Evolutionary conservation across 306 rosid genomes (phyloP), one percentile per base, ranked within the genome.

Genomic region (Prinsepia uniflora): DNA sequence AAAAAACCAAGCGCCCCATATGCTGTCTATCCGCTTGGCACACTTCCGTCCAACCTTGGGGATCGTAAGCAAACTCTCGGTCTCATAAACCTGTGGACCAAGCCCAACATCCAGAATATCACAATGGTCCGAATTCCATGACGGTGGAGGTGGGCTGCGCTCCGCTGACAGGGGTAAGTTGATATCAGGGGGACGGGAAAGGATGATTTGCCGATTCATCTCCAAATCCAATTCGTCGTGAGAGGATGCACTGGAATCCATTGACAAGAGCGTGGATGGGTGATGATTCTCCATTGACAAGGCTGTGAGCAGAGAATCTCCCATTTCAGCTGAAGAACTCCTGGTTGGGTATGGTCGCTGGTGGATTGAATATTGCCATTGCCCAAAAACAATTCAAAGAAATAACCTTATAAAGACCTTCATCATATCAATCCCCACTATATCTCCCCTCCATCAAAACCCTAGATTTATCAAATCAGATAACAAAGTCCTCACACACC

Each of bases 1-100:
- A 94, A 93, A 93, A 77, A 93, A 87, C 98, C 98, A 93, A 59
- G 98, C 98, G 24, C 97, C 98, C 98, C 97, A 93, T 65, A 93
- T 88, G 81, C 96, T 86, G 78, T 90, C 98, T 15, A 85, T 22
- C 13, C 98, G 86, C 78, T 90, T 93, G 10, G 89, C 81, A 5
- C 91, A 92, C 75, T 90, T 92, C 76, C 96, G 79, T 40, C 86
- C 96, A 74, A 73, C 85, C 86, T 90, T 92, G 36, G 96, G 88
- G 74, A 82, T 70, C 17, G 74, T 81, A 22, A 84, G 84, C 61
- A 90, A 84, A 63, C 78, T 90, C 82, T 92, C 96, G 0, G 93
- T 82, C 76, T 86, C 98, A 2, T 81, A 92, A 47, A 85, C 87
- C 71, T 92, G 98, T 4, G 98, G 79, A 52, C 83, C 87, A 81